Base-by-base conservation (phyloP, 305 asterid species). In the Solanum aculeatissimum region DNA sequence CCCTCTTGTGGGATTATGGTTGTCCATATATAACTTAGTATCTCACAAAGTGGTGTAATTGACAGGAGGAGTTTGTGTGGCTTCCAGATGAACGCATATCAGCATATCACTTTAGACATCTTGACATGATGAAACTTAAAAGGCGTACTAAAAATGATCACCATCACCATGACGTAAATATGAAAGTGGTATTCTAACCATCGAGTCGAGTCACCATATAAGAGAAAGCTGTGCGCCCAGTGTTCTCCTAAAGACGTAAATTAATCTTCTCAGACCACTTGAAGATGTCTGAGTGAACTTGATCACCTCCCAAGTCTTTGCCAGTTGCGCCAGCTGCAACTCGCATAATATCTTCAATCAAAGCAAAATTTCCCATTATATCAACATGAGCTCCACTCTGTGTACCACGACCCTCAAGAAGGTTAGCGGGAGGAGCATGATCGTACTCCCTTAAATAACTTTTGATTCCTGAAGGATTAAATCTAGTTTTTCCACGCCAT, bases 321-420 rank as follows among this genome's bases (percentile, higher is more conserved):
- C 98, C 98, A 0, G 88, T 92, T 13, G 94, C 93, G 69, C 98
- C 98, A 69, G 97, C 94, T 29, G 98, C 97, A 38, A 95, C 92
- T 84, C 97, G 89, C 90, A 95, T 90, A 3, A 95, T 58, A 81
- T 95, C 97, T 87, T 93, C 98, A 8, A 95, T 92, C 84, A 95
- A 86, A 14, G 94, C 97, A 35, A 95, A 95, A 23, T 95, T 95
- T 14, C 97, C 97, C 97, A 95, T 92, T 21, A 95, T 95, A 78
- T 95, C 97, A 14, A 95, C 98, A 57, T 95, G 98, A 16, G 95
- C 95, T 1, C 98, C 98, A 43, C 98, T 95, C 91, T 93, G 98
- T 38, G 97, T 95, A 21, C 98, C 98, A 42, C 98, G 96, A 5
- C 98, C 98, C 85, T 95, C 97, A 0, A 95, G 93, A 82, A 95